Percentiles rank a stretch among this genome's conserved stretches.
Evolutionary conservation across 176 grass and related monocot genomes (phyloP).

Genomic region (Cenchrus fungigraminus): DNA sequence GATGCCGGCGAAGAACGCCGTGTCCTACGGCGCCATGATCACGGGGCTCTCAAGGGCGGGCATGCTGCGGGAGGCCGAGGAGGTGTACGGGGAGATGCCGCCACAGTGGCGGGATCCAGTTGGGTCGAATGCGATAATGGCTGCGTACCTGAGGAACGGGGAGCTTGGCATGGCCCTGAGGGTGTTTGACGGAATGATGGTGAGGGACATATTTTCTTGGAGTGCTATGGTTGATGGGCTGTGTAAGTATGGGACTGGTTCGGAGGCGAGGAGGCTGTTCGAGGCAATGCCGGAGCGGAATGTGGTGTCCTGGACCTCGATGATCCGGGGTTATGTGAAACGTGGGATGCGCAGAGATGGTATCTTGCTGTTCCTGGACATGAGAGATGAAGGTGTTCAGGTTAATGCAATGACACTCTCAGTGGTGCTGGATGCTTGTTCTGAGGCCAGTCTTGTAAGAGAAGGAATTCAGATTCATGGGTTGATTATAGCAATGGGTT

Average conservation of each 20-base stretch:
- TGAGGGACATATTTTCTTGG: conserved; percentile 67
- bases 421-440: conserved; percentile 62
- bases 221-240: conserved; percentile 62
- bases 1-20: conserved; percentile 58
- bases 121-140: conserved; percentile 56
- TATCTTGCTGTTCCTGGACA: conserved; percentile 57
- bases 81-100: conserved; percentile 53
- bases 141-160: conserved; percentile 56
- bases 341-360: conserved; percentile 56
- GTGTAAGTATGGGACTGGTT: conserved; percentile 58
- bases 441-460: conserved; percentile 41
- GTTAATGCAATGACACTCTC: conserved; percentile 58
- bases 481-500: conserved; percentile 55
- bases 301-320: conserved; percentile 78
- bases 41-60: conserved; percentile 59
- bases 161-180: conserved; percentile 53
- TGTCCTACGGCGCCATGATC: conserved; percentile 67
- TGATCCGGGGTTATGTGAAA: conserved; percentile 65
- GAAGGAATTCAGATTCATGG: conserved; percentile 73
- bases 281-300: conserved; percentile 67
- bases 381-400: conserved; percentile 58
- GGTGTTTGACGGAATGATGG: conserved; percentile 55
- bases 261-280: conserved; percentile 58
- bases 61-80: conserved; percentile 60
- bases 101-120: conserved; percentile 52